Base-by-base conservation (phyloP, 1,284 basidiomycete genomes). In the Cryptococcus jaspeensis region DNA sequence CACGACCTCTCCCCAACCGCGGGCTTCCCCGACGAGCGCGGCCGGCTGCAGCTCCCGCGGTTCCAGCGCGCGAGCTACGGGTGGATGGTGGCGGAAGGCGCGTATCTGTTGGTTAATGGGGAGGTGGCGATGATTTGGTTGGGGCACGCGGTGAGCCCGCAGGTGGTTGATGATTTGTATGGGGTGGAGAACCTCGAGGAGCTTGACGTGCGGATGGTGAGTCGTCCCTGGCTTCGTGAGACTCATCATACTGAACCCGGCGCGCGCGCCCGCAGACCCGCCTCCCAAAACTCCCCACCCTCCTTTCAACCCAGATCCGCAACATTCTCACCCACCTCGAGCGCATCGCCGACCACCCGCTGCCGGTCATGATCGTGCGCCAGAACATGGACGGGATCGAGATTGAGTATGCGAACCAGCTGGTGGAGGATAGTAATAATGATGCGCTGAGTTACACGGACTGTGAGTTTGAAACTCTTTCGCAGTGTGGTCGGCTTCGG, bases 341-440 rank as follows among this genome's bases (percentile, higher is more conserved):
- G 52, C 84, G 87, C 60, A 82, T 91, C 39, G 80, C 80, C 45
- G 85, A 87, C 8, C 79, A 82, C 16, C 75, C 82, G 2, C 65
- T 85, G 42, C 90, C 88, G 53, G 83, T 97, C 58, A 79, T 87
- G 38, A 82, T 98, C 47, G 90, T 91, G 0, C 84, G 96, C 15
- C 96, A 99, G 74, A 92, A 97, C 72, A 81, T 92, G 71, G 96
- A 99, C 73, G 94, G 87, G 11, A 82, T 86, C 58, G 96, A 99
- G 79, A 85, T 99, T 52, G 96, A 99, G 74, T 94, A 95, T 68
- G 92, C 90, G 61, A 96, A 99, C 79, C 90, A 95, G 86, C 81
- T 99, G 15, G 86, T 97, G 13, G 96, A 99, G 79, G 96, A 99
- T 78, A 86, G 89, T 74, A 99, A 99, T 76, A 97, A 97, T 70